These are phyloP conservation scores for Leptomonas seymouri DNA, from an alignment of 208 protist species.

Conservation along the genomic window DNA sequence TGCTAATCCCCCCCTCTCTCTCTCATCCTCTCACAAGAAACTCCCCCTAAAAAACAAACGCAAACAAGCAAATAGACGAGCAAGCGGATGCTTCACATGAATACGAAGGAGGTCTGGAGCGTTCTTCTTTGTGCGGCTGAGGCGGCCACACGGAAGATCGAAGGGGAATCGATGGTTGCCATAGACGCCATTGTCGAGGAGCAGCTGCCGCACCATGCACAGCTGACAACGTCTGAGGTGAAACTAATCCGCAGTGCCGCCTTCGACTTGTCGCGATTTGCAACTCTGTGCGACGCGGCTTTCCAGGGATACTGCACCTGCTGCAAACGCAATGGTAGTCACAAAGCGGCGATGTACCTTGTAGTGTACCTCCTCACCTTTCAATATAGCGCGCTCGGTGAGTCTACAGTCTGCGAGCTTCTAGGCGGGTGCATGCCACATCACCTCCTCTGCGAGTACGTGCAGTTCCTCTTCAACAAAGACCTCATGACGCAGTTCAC, in stretches of 20 bases:
- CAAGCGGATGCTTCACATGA: slow-evolving; percentile 28
- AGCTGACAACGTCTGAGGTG: slow-evolving; percentile 35
- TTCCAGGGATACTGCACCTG: slow-evolving; percentile 75
- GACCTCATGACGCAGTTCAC: slow-evolving; percentile 37
- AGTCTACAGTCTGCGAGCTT: slow-evolving; percentile 50
- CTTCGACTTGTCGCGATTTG: slow-evolving; percentile 59
- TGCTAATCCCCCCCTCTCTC: background rate
- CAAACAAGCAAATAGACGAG: background rate
- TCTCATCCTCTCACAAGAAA: background rate
- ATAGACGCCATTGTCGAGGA: slow-evolving; percentile 52
- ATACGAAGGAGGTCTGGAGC: slow-evolving; percentile 55
- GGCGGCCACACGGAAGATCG: slow-evolving; percentile 17
- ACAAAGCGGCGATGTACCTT: slow-evolving; percentile 67
- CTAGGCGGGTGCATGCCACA: slow-evolving; percentile 48
- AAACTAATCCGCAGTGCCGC: slow-evolving; percentile 52
- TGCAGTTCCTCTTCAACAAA: slow-evolving; percentile 59
- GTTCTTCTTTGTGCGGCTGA: slow-evolving; percentile 53
- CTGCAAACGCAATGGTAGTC: slow-evolving; percentile 57
- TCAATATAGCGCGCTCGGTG: slow-evolving; percentile 51
- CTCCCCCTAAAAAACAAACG: background rate
- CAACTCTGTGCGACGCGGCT: slow-evolving; percentile 63
- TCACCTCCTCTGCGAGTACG: slow-evolving; percentile 59
- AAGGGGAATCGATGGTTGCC: slow-evolving; percentile 20
- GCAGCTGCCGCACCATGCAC: slow-evolving; percentile 24
- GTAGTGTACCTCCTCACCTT: slow-evolving; percentile 81